phyloP scores from a whole-genome alignment of 768 basidiomycete genomes.

The Mycena filopes region DNA sequence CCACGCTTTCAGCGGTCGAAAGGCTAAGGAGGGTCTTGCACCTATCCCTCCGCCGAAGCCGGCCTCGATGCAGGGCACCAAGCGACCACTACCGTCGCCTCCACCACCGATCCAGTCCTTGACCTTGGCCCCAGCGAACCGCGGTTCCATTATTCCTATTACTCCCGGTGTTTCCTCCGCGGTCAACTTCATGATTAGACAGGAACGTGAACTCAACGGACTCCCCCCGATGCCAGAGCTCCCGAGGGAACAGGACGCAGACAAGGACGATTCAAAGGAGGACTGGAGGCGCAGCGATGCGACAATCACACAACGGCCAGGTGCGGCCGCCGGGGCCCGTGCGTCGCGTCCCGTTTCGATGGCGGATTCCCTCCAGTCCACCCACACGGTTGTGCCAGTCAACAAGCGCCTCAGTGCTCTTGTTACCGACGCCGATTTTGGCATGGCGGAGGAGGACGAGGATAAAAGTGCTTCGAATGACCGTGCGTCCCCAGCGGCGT shows the following conservation, averaged over 20 bases:
- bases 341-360: conserved; percentile 80
- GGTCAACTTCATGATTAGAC: conserved; percentile 59
- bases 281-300: conserved; percentile 86
- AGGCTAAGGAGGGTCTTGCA: conserved; percentile 38
- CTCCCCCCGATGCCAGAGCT: conserved; percentile 33
- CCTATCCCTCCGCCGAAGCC: conserved; percentile 53
- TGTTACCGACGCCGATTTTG: conserved; percentile 73
- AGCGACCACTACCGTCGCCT: conserved; percentile 33
- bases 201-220: conserved; percentile 38
- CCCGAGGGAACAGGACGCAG: conserved; percentile 29
- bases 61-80: conserved; percentile 36
- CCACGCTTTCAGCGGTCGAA: conserved; percentile 56
- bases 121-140: conserved; percentile 45
- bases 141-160: conserved; percentile 63
- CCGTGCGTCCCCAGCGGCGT: conserved; percentile 54
- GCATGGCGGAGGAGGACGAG: conserved; percentile 71
- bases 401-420: conserved; percentile 76
- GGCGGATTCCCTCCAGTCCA: conserved; percentile 81
- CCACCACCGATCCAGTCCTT: conserved; percentile 37
- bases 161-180: conserved; percentile 70
- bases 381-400: conserved; percentile 73
- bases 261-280: conserved; percentile 65
- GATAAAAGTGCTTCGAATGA: conserved; percentile 39
- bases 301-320: conserved; percentile 78
- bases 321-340: conserved; percentile 52